phyloP scores from a whole-genome alignment of 306 rosid genomes.

The Begonia masoniana region DNA sequence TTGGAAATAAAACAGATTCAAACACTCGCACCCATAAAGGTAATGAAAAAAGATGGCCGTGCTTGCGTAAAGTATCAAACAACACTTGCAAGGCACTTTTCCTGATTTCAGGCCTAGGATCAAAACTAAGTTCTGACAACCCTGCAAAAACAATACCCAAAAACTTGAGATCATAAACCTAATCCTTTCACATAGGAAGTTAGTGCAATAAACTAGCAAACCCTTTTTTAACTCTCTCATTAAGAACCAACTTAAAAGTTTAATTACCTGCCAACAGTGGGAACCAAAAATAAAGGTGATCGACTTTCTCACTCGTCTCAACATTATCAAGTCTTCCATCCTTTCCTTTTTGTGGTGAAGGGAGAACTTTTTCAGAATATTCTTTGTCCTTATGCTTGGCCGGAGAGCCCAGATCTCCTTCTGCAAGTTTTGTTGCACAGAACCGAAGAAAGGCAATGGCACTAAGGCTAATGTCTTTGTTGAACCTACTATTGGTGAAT shows the following conservation, averaged over 20 bases:
- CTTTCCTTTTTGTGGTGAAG: constrained; percentile 48
- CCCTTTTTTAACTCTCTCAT: no score
- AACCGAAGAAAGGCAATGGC: constrained; percentile 89
- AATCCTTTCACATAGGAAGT: neutral
- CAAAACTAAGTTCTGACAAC: constrained; percentile 96
- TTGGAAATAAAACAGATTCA: constrained; percentile 92
- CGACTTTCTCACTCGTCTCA: constrained; percentile 58
- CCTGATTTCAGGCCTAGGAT: constrained; percentile 94
- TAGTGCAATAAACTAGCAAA: neutral
- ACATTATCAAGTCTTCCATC: constrained; percentile 51
- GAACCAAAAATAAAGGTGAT: constrained; percentile 93
- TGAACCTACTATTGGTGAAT: constrained; percentile 89
- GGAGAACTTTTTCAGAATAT: constrained; percentile 33
- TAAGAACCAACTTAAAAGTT: constrained; percentile 6
- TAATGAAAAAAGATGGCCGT: constrained; percentile 92
- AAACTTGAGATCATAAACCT: constrained; percentile 2
- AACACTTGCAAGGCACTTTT: constrained; percentile 82
- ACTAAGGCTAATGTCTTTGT: constrained; percentile 86
- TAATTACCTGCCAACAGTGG: constrained; percentile 88
- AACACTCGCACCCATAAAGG: constrained; percentile 88
- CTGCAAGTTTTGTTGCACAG: constrained; percentile 96
- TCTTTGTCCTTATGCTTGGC: constrained; percentile 69
- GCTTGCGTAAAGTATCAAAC: constrained; percentile 91
- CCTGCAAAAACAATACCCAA: constrained; percentile 40
- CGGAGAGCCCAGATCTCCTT: constrained; percentile 75